Evolutionary conservation across 495 filamentous ascomycete species (phyloP).

Genomic region (Staphylotrichum longicolle): DNA sequence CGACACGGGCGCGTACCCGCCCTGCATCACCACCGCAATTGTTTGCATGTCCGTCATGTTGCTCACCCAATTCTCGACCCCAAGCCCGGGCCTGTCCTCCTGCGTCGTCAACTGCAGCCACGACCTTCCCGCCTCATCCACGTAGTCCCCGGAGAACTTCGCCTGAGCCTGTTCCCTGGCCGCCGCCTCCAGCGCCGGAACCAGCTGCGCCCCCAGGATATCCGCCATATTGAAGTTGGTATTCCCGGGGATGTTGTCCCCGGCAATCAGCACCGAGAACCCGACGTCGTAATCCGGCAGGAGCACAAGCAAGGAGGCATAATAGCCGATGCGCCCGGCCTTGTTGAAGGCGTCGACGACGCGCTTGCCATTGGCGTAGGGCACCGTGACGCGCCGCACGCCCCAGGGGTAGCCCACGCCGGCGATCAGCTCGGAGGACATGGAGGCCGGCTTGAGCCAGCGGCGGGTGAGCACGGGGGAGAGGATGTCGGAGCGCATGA

Average conservation of each 20-base stretch:
- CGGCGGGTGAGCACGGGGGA: constrained; percentile 44
- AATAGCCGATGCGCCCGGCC: constrained; percentile 48
- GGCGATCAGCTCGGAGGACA: constrained; percentile 47
- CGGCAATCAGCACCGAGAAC: constrained; percentile 38
- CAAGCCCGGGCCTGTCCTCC: constrained; percentile 43
- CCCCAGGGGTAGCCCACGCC: constrained; percentile 60
- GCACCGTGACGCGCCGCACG: constrained; percentile 41
- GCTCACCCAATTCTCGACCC: constrained; percentile 48
- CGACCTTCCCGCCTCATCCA: constrained; percentile 22
- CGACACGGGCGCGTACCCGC: constrained; percentile 32
- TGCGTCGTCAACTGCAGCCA: constrained; percentile 42
- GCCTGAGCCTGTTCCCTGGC: constrained; percentile 45
- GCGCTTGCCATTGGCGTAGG: constrained; percentile 41
- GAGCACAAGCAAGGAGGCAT: constrained; percentile 46
- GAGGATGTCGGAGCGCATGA: constrained; percentile 52
- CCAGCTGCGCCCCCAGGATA: constrained; percentile 40
- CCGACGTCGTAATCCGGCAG: constrained; percentile 53
- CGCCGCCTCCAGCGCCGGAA: constrained; percentile 46
- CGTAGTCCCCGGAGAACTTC: constrained; percentile 46
- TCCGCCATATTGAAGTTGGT: constrained; percentile 50
- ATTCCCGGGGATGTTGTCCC: constrained; percentile 48
- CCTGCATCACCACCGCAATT: constrained; percentile 33
- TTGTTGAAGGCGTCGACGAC: constrained; percentile 55
- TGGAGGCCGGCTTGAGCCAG: constrained; percentile 56
- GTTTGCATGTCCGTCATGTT: constrained; percentile 51